Evolutionary conservation across 768 basidiomycete species (phyloP), one percentile per base, ranked within the genome.

Genomic region (Rhodotorula kratochvilovae): DNA sequence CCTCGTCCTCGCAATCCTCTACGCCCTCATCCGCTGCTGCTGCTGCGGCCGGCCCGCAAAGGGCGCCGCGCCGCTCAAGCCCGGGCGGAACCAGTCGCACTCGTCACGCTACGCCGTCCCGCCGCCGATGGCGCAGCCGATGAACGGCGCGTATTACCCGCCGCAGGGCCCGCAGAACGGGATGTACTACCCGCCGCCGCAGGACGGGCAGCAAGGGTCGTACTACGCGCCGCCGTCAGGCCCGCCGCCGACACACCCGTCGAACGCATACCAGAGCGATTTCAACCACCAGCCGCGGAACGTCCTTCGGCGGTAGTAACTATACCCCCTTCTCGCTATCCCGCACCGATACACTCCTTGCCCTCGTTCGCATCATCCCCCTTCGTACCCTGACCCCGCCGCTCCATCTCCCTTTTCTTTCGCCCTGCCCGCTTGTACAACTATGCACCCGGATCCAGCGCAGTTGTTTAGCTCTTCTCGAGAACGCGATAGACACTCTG

Each of bases 1-100:
- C 63, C 72, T 90, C 62, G 82, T 84, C 23, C 79, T 92, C 48
- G 78, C 88, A 53, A 78, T 89, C 66, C 71, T 91, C 61, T 86
- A 83, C 81, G 81, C 77, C 33, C 75, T 88, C 53, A 73, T 84
- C 66, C 59, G 71, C 31, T 77, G 74, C 70, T 29, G 60, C 39
- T 60, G 53, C 27, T 72, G 75, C 63, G n/a, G 67, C 25, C 33
- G 69, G n/a, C 50, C 61, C 51, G 45, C 21, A 25, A 57, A 36
- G 35, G 68, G 54, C 43, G 43, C 5, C 25, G 61, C 23, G 7
- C 21, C 16, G 56, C 31, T n/a, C 46, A 60, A 60, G 46, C 68
- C 68, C 13, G 48, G 42, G 8, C 59, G 45, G 35, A 23, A 16
- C 27, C 31, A 35, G 42, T 29, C 61, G 4, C 61, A 57, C 48